Conservation (phyloP, 225 moss, liverwort and hornwort species). For the Anthoceros angustus region DNA sequence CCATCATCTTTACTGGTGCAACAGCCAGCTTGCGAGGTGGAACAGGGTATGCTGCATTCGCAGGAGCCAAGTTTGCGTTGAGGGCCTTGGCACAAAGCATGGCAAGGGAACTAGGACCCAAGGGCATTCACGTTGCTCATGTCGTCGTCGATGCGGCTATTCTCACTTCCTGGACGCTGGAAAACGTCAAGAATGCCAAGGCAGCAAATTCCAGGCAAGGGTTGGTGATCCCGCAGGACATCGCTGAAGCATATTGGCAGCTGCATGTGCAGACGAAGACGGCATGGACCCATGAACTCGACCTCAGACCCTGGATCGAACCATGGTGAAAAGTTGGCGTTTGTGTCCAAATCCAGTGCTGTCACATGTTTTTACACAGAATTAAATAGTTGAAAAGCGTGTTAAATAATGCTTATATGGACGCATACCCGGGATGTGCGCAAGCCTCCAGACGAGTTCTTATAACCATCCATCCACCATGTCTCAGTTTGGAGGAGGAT, state of each 20-base stretch:
- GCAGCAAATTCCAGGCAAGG: conserved; percentile 20
- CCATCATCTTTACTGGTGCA: conserved; percentile 61
- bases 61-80: conserved; percentile 27
- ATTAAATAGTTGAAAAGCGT: neutral
- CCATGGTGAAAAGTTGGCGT: conserved; percentile 19
- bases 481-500: too few species aligned
- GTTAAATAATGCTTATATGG: neutral
- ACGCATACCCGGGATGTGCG: too few species aligned
- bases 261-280: conserved; percentile 36
- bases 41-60: conserved; percentile 49
- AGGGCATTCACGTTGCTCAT: conserved; percentile 39
- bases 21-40: conserved; percentile 64
- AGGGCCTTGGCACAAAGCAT: conserved; percentile 29
- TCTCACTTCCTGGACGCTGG: conserved; percentile 39
- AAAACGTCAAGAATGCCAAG: conserved; percentile 13
- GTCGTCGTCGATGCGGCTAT: conserved; percentile 47
- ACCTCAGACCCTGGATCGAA: conserved; percentile 54
- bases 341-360: too few species aligned
- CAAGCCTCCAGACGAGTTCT: too few species aligned
- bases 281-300: conserved; percentile 53
- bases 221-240: conserved; percentile 28
- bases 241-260: conserved; percentile 54
- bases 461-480: too few species aligned
- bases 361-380: neutral
- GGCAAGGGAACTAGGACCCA: conserved; percentile 31